These are phyloP conservation scores for Rhodamnia argentea DNA, from an alignment of 345 rosid genomes.

Conservation along the genomic window DNA sequence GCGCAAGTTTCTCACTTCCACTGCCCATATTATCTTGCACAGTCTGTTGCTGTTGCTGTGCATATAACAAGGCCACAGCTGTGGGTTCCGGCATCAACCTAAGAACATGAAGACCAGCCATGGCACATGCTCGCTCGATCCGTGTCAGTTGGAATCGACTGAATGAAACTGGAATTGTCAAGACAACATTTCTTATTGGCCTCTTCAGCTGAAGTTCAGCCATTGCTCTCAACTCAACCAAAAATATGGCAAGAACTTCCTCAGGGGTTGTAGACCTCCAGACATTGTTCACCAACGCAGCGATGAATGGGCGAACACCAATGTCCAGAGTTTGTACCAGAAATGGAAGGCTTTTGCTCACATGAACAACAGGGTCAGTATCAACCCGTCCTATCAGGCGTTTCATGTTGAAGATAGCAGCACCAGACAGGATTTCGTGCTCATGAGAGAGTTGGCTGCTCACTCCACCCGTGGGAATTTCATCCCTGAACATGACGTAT, in stretches of 20 bases:
- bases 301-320: slow-evolving; percentile 78
- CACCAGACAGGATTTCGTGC: slow-evolving; percentile 68
- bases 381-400: slow-evolving; percentile 84
- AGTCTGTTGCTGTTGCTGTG: slow-evolving; percentile 77
- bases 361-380: slow-evolving; percentile 71
- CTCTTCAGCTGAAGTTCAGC: slow-evolving; percentile 66
- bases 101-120: slow-evolving; percentile 85
- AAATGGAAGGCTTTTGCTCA: slow-evolving; percentile 67
- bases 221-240: slow-evolving; percentile 67
- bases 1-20: slow-evolving; percentile 71
- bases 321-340: slow-evolving; percentile 75
- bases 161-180: slow-evolving; percentile 79
- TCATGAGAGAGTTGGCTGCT: slow-evolving; percentile 64
- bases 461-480: slow-evolving; percentile 67
- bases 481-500: slow-evolving; percentile 73
- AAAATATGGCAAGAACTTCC: slow-evolving; percentile 74
- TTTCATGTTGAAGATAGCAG: slow-evolving; percentile 85
- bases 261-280: slow-evolving; percentile 92
- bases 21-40: slow-evolving; percentile 66
- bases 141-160: slow-evolving; percentile 76
- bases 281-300: slow-evolving; percentile 67
- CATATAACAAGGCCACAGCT: slow-evolving; percentile 74
- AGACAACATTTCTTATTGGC: slow-evolving; percentile 59
- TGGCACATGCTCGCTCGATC: slow-evolving; percentile 79
- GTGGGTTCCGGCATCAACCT: slow-evolving; percentile 88